Percentiles rank a stretch among this genome's conserved stretches.
These are phyloP conservation scores for Syncephalastrum sp. DNA, from an alignment of 371 early-diverging fungal species.

Conservation along the genomic window DNA sequence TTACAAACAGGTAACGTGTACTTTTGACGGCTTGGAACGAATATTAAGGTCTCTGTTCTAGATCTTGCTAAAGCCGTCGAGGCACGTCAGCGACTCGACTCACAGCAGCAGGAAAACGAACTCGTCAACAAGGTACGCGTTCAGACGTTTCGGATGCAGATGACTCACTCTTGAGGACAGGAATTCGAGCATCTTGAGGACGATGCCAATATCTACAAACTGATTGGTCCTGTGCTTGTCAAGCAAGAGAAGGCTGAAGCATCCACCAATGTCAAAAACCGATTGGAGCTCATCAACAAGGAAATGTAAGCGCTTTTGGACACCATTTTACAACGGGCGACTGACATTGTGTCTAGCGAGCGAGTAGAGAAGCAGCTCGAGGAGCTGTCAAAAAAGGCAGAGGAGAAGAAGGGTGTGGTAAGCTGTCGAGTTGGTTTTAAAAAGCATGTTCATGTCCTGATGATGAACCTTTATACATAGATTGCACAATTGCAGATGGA, in stretches of 20 bases:
- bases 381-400: constrained; percentile 21
- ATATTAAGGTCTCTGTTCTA: constrained; percentile 21
- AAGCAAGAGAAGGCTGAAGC: constrained; percentile 92
- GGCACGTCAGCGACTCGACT: constrained; percentile 83
- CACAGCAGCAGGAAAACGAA: constrained; percentile 95
- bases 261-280: constrained; percentile 84
- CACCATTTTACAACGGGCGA: background rate
- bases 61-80: constrained; percentile 80
- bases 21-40: background rate
- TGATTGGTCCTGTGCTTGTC: constrained; percentile 94
- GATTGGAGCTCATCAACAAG: constrained; percentile 84
- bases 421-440: background rate
- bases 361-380: constrained; percentile 80
- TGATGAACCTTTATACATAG: background rate
- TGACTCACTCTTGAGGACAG: constrained; percentile 30
- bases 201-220: constrained; percentile 87
- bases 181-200: constrained; percentile 85
- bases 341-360: constrained; percentile 49
- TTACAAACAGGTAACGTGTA: constrained; percentile 56
- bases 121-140: constrained; percentile 73
- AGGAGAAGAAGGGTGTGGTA: constrained; percentile 24
- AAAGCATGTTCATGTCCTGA: too few species aligned
- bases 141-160: background rate
- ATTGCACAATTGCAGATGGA: constrained; percentile 24
- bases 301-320: constrained; percentile 73